Base-by-base conservation (phyloP, 345 rosid species). In the Populus nigra region DNA sequence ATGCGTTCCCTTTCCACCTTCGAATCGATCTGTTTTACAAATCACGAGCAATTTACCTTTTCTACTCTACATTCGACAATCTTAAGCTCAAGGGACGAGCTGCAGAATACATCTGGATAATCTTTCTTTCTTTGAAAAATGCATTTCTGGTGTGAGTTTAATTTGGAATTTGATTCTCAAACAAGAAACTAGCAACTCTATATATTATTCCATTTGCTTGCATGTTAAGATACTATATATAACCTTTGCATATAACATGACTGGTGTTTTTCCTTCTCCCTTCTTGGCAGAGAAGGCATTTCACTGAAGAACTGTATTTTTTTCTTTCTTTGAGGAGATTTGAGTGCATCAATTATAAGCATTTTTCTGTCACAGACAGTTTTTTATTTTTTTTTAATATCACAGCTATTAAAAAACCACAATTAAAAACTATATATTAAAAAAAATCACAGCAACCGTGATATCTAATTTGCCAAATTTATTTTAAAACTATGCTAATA, bases 281-380 rank as follows among this genome's bases (percentile, higher is more conserved):
- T 45, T 45, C 49, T 0, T 45, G 15, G 49, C 13, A 45, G 49
- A 45, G 15, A 45, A 12, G 49, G 49, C 49, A 12, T 45, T 12
- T 47, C 35, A 47, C 1, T 29, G 17, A 25, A 5, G 74, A 29
- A 18, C 43, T 5, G 25, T 41, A 50, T 23, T 49, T 47, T 39
- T 39, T 29, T 66, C 66, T 71, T 11, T 41, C 55, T 45, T 65
- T 27, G 11, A 13, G 2, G 31, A 17, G 11, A 72, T 27, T 16
- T 74, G 55, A 61, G 55, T 62, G 65, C 69, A 76, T 68, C 70
- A 70, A 59, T 65, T 70, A 75, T 68, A 65, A 65, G 59, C 20
- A 33, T 16, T 39, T 29, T 33, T 22, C 12, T 27, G 18, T 47
- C 36, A 33, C 36, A 33, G 36, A 4, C 5, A 3, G 3, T 31